phyloP scores from a whole-genome alignment of 768 basidiomycete species.

The Amanita molliuscula region DNA sequence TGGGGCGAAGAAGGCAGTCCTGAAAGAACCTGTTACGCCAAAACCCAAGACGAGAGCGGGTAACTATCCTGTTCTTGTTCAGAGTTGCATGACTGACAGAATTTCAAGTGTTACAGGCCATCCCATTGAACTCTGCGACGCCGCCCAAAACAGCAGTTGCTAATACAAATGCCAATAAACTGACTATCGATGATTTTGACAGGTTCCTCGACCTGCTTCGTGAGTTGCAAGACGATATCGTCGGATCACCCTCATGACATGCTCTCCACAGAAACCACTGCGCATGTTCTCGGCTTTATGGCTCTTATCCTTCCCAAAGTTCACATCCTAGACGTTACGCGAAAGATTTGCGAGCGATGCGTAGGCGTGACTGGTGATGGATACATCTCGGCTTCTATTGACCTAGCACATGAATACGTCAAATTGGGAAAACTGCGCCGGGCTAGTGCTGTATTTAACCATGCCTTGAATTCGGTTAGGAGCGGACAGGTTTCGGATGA shows the following conservation, averaged over 20 bases:
- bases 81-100: conserved; percentile 4
- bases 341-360: conserved; percentile 47
- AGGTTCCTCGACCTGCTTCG: conserved; percentile 42
- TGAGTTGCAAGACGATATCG: conserved; percentile 20
- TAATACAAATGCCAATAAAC: not conserved
- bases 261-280: conserved; percentile 34
- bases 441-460: conserved; percentile 57
- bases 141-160: conserved; percentile 11
- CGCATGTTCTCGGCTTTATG: conserved; percentile 59
- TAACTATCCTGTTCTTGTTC: conserved; percentile 8
- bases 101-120: conserved; percentile 18
- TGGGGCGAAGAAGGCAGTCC: conserved; percentile 8
- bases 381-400: conserved; percentile 53
- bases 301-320: conserved; percentile 58
- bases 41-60: conserved; percentile 31
- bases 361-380: conserved; percentile 31
- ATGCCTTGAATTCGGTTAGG: conserved; percentile 36
- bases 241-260: not conserved
- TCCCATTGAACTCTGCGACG: conserved; percentile 16
- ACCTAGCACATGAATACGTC: conserved; percentile 73
- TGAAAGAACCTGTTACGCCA: conserved; percentile 30
- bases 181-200: conserved; percentile 29
- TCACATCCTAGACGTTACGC: conserved; percentile 52
- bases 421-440: conserved; percentile 65
- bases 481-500: conserved; percentile 39